These are phyloP conservation scores for Trichophyton equinum DNA, from an alignment of 2,329 filamentous ascomycete genomes.

Conservation along the genomic window DNA sequence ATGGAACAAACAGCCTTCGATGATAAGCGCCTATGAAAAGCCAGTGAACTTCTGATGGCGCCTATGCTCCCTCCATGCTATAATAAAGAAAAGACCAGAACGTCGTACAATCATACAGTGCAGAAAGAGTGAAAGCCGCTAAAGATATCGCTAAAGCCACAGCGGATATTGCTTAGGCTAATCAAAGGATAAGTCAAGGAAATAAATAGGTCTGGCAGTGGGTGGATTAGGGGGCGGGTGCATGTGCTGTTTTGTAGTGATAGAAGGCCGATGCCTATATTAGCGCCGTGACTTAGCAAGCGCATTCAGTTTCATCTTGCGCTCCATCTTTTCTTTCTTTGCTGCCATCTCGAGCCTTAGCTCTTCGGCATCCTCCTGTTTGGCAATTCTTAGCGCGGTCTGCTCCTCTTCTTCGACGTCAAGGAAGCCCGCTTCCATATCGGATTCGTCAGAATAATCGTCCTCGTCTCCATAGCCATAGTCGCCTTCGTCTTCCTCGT, in stretches of 20 bases:
- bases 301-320: constrained; percentile 30
- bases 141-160: constrained; percentile 1
- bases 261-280: constrained; percentile 2
- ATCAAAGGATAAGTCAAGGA: neutral
- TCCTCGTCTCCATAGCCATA: constrained; percentile 25
- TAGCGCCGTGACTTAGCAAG: constrained; percentile 25
- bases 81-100: neutral
- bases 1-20: neutral
- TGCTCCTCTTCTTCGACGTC: constrained; percentile 37
- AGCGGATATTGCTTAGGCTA: constrained; percentile 1
- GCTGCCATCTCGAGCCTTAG: constrained; percentile 31
- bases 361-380: constrained; percentile 37
- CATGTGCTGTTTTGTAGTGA: neutral
- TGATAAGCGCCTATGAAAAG: constrained; percentile 2
- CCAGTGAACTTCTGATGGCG: neutral
- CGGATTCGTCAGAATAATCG: constrained; percentile 35
- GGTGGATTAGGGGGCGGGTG: too few relatives aligned
- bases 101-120: constrained; percentile 1
- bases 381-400: constrained; percentile 29
- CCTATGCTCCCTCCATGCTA: constrained; percentile 3
- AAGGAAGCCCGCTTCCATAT: constrained; percentile 39
- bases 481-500: constrained; percentile 37
- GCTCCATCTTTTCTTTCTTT: constrained; percentile 36
- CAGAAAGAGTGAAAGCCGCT: neutral
- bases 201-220: neutral